Base-by-base conservation (phyloP, 176 grass and related monocot species). In the Hordeum marinum region DNA sequence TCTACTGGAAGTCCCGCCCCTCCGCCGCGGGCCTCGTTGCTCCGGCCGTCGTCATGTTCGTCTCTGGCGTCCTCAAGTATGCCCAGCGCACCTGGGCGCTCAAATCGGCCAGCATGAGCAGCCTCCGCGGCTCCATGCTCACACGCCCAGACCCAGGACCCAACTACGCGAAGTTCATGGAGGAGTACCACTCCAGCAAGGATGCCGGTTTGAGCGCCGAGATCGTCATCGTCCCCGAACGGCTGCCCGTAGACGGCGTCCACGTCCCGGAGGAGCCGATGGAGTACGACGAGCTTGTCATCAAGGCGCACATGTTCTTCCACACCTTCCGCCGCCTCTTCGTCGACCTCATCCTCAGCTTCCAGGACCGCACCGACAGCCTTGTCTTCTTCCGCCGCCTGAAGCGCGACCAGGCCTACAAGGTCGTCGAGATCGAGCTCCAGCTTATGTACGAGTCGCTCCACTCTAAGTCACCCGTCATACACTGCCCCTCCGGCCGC, bases 331-430 rank as follows among this genome's bases (percentile, higher is more conserved):
- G 58, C 14, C 81, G 78, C 41, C 87, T 92, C 34, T 88, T 78
- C 11, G 90, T 86, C 7, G 83, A 92, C 81, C 86, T 92, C 40
- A 85, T 92, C 66, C 86, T 89, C n/a, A 92, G 87, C 65, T 92
- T 83, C 77, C 73, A 88, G 59, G 76, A 86, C 58, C 75, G 83
- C 73, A 85, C 23, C 73, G 34, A 77, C 32, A 77, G 83, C 73
- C 61, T 68, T 9, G 45, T 73, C 60, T 68, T 68, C 34, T 85
- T 85, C 62, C 83, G 45, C 9, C 23, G 13, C 14, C 73, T 77
- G 31, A 35, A 66, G 60, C 17, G 64, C 60, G 83, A 77, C 3
- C 83, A 77, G 46, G 83, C 83, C 1, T 85, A 55, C 83, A 85
- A 85, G 34, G 62, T 85, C 6, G 62, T 85, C 61, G 83, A 85